Percentiles rank a stretch among this genome's conserved stretches.
phyloP scores from a whole-genome alignment of 2,329 filamentous ascomycete genomes.

The Talaromyces sp. region DNA sequence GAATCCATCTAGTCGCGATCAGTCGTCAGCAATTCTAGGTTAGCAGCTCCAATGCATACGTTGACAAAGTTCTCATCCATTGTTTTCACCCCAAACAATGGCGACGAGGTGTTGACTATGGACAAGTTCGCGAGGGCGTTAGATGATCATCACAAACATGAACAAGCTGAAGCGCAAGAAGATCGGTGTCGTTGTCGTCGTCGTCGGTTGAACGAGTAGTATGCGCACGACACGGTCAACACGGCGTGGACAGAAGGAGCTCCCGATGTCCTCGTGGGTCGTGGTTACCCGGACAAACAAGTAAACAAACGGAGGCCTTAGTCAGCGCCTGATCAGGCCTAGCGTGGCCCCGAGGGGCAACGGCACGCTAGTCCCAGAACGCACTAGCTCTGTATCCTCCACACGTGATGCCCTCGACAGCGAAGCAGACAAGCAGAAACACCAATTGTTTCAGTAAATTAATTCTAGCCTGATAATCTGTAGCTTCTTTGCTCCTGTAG shows the following conservation, averaged over 20 bases:
- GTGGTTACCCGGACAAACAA: conserved; percentile 9
- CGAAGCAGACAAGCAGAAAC: neutral
- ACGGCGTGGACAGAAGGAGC: too few relatives aligned
- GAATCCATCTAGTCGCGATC: conserved; percentile 18
- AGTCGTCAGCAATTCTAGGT: neutral
- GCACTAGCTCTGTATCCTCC: neutral
- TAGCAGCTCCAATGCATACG: neutral
- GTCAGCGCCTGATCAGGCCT: conserved; percentile 2
- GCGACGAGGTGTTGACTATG: neutral
- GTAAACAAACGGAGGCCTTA: conserved; percentile 10
- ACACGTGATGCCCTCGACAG: neutral
- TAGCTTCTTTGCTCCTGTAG: neutral
- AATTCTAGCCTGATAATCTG: neutral
- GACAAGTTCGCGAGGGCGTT: neutral
- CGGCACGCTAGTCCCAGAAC: neutral
- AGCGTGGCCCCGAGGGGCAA: too few relatives aligned
- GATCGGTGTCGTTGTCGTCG: neutral
- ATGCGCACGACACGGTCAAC: neutral
- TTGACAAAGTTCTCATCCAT: conserved; percentile 12
- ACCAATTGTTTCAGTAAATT: neutral
- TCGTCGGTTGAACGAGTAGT: neutral
- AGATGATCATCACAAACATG: neutral
- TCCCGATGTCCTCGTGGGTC: neutral
- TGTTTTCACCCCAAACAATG: neutral
- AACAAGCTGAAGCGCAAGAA: neutral